Evolutionary conservation across 805 yeast species (phyloP), one percentile per base, ranked within the genome.

Genomic region (Monosporozyma aerobia): DNA sequence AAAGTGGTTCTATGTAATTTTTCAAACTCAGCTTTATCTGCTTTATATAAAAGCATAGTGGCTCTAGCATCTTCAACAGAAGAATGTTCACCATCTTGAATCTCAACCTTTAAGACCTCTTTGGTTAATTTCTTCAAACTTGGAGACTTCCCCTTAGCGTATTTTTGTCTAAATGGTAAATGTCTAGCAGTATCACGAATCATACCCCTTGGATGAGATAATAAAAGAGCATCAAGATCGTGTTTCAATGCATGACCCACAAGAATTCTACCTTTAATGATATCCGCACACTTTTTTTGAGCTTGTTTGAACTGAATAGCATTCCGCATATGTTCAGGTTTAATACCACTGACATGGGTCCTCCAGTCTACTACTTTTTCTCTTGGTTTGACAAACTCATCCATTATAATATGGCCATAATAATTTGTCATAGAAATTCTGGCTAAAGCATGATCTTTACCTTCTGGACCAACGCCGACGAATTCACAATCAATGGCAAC

Each of bases 401-500:
- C 97, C 55, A 83, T 73, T 0, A 90, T 63, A 0, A 80, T 75
- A 57, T 79, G 78, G 0, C 97, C 97, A 62, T 79, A 83, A 64
- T 76, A 88, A 64, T 90, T 89, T 3, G 90, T 97, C 11, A 90
- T 72, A 0, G 97, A 88, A 0, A 90, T 94, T 58, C 97, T 76
- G 0, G 96, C 97, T 14, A 90, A 72, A 1, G 83, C 92, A 5
- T 89, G 81, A 47, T 75, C 80, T 9, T 64, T 54, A 5, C 95
- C 95, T 9, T 81, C 83, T 5, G 77, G 79, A 0, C 96, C 97
- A 2, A 86, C 83, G 10, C 97, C 97, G 2, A 90, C 97, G 73
- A 90, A 90, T 61, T 90, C 98, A 72, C 97, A 90, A 69, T 90
- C 98, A 55, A 90, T 79, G 1, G 96, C 88, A 2, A 90, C 54